phyloP scores from a whole-genome alignment of 306 rosid genomes.

The Boehmeria nivea region DNA sequence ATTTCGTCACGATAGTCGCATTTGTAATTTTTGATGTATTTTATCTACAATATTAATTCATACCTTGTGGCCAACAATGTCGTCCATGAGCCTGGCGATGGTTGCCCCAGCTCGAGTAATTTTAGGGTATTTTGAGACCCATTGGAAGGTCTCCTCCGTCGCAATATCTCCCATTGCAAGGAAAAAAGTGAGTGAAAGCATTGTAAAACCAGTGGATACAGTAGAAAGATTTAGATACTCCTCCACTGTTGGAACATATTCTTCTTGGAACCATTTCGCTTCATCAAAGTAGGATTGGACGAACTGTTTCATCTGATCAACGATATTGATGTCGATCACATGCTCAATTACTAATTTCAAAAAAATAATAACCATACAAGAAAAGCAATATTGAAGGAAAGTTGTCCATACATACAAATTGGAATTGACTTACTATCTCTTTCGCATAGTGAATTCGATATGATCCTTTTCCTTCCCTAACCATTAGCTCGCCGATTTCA shows the following conservation, averaged over 20 bases:
- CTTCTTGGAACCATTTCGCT: slow-evolving; percentile 31
- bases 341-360: no score
- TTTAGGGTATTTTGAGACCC: slow-evolving; percentile 24
- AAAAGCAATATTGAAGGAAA: background rate
- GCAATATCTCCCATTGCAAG: slow-evolving; percentile 26
- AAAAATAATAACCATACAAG: background rate
- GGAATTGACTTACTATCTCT: slow-evolving; percentile 6
- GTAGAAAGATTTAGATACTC: slow-evolving; percentile 18
- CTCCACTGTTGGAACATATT: slow-evolving; percentile 29
- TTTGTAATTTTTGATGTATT: background rate
- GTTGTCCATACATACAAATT: background rate
- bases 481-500: no score
- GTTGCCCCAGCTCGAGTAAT: slow-evolving; percentile 15
- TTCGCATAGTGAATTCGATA: slow-evolving; percentile 7
- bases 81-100: slow-evolving; percentile 37
- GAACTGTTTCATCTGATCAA: slow-evolving; percentile 14
- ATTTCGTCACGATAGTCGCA: background rate
- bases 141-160: slow-evolving; percentile 28
- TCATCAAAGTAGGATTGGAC: slow-evolving; percentile 26
- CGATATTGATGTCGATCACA: no score
- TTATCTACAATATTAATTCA: background rate
- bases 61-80: slow-evolving; percentile 38
- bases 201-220: background rate
- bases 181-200: slow-evolving; percentile 12
- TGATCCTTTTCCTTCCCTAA: no score